phyloP scores from a whole-genome alignment of 345 rosid genomes.

The Rhodamnia argentea region DNA sequence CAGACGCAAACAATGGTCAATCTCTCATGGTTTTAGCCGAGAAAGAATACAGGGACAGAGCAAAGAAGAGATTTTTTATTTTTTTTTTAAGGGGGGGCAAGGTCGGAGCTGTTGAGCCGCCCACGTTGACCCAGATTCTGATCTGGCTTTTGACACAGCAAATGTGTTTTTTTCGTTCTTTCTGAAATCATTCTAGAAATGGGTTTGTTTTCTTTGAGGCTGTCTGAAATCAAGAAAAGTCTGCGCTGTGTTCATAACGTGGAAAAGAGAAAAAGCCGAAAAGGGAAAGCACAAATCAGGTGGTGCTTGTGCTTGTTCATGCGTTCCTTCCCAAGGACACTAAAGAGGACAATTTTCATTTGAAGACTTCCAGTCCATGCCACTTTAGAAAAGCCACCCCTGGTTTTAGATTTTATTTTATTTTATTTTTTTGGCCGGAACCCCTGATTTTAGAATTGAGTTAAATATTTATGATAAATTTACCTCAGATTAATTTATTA shows the following conservation, averaged over 20 bases:
- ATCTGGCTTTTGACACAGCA: not conserved
- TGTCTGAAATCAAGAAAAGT: not conserved
- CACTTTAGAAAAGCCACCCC: not conserved
- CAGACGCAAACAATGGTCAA: not conserved
- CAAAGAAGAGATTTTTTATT: not conserved
- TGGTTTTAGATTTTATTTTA: not conserved
- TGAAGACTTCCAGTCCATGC: not conserved
- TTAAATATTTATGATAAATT: too few relatives aligned
- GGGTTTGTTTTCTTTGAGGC: not conserved
- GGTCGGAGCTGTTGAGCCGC: conserved; percentile 2
- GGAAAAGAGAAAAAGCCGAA: not conserved
- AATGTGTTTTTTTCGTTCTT: not conserved
- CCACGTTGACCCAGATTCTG: not conserved
- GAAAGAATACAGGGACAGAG: not conserved
- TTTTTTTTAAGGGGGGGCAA: too few relatives aligned
- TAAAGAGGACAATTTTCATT: not conserved
- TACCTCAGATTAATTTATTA: too few relatives aligned
- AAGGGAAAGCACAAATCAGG: not conserved
- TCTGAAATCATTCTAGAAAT: not conserved
- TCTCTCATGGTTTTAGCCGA: not conserved
- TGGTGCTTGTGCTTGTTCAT: not conserved
- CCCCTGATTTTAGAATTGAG: not conserved
- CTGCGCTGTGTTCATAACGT: not conserved
- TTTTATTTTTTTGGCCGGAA: too few relatives aligned
- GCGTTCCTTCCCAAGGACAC: not conserved